Evolutionary conservation across 768 basidiomycete genomes (phyloP).

Genomic region (Crucibulum laeve): DNA sequence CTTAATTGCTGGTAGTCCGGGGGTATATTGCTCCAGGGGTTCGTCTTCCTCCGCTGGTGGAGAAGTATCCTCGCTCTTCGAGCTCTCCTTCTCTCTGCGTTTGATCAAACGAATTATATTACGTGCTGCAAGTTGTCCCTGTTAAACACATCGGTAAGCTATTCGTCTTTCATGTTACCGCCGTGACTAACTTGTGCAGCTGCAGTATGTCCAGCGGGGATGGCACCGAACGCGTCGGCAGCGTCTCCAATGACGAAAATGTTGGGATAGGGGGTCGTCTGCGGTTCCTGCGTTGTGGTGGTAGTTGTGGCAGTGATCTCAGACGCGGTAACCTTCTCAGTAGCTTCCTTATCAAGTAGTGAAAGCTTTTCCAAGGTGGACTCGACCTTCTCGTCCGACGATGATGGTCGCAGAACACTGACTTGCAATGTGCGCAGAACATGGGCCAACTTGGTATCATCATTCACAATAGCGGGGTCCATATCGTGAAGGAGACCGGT

Average conservation of each 20-base stretch:
- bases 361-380: slow-evolving; percentile 15
- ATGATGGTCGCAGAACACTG: slow-evolving; percentile 14
- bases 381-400: slow-evolving; percentile 8
- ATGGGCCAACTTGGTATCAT: slow-evolving; percentile 31
- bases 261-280: slow-evolving; percentile 37
- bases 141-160: neutral
- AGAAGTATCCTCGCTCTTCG: neutral
- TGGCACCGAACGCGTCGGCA: slow-evolving; percentile 62
- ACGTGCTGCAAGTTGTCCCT: slow-evolving; percentile 48
- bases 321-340: slow-evolving; percentile 5
- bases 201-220: slow-evolving; percentile 55
- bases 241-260: slow-evolving; percentile 63
- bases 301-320: neutral
- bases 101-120: slow-evolving; percentile 48
- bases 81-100: slow-evolving; percentile 5
- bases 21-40: slow-evolving; percentile 40
- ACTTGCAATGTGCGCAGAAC: slow-evolving; percentile 54
- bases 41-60: slow-evolving; percentile 8
- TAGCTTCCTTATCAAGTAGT: slow-evolving; percentile 4
- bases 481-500: slow-evolving; percentile 39
- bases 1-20: slow-evolving; percentile 52
- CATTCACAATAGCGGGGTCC: slow-evolving; percentile 36
- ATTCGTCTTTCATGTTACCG: neutral
- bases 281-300: neutral
- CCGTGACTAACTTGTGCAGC: slow-evolving; percentile 36